Evolutionary conservation across 1,139 yeast genomes (phyloP), one percentile per base, ranked within the genome.

Genomic region (Pichia sp.): DNA sequence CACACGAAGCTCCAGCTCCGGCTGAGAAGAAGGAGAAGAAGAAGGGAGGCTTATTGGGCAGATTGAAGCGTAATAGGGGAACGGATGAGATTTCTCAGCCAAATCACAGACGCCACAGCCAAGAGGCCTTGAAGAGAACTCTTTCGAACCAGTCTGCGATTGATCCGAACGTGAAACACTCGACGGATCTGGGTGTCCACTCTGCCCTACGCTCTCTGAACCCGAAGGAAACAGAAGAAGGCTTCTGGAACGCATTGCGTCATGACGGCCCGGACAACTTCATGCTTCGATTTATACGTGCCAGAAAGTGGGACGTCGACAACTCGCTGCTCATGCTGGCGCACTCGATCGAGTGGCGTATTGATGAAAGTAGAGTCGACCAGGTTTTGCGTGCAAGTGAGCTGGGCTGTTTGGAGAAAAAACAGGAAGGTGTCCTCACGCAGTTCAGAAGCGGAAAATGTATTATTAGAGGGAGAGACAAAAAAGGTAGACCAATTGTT

Each of bases 241-340:
- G 79, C 31, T 77, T 85, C 59, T 81, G 87, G 80, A 67, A 72
- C 38, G 76, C 82, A 72, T 66, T 82, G 57, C 80, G 87, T 66
- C 76, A 78, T 47, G 96, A 88, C 64, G 74, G 81, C 40, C 88
- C 92, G 1, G 97, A 90, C 67, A 82, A 84, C 57, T 68, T 84
- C 55, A 57, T 87, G 43, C 72, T 87, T 57, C 76, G 95, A 62
- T 87, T 83, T 65, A 67, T 85, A 31, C 75, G 90, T 56, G 95
- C 95, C 15, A 78, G 93, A 66, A 87, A 87, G 67, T 85, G 87
- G 84, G 80, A 85, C 62, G 76, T 80, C 15, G 81, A 79, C 59
- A 79, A 80, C 60, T 75, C 89, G 0, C 64, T 85, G 46, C 74
- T 75, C 13, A 87, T 87, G 95, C 66, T 85, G 53, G 79, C 85